Base-by-base conservation (phyloP, 2,329 filamentous ascomycete species). In the Podosphaera aphanis region DNA sequence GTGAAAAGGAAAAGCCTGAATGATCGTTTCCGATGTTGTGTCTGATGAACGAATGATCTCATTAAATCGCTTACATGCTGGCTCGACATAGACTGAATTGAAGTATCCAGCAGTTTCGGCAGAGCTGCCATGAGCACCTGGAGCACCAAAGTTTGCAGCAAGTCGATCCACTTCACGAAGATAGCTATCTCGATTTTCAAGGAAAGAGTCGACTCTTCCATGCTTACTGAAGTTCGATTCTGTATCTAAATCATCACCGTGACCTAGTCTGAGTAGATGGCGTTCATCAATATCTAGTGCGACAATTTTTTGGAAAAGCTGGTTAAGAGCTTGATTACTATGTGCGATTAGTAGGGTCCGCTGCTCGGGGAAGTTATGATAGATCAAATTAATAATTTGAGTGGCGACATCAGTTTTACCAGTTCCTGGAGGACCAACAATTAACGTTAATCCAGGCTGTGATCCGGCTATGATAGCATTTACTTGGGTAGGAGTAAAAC, bases 331-430 rank as follows among this genome's bases (percentile, higher is more conserved):
- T 61, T 98, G 92, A 58, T 98, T 98, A 62, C 88, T 95, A 61
- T 98, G 90, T 3, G 90, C 90, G 51, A 98, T 76, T 36, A 98
- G 73, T 16, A 98, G 66, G 0, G 90, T 98, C 54, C 84, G 80
- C 61, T 98, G 85, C 51, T 79, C 70, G 6, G 90, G 86, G 59
- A 94, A 98, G 63, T 95, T 93, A 66, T 95, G 88, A 59, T 98
- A 98, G 54, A 98, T 81, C 61, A 95, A 94, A 66, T 83, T 94
- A 64, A 98, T 98, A 59, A 95, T 92, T 61, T 98, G 90, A 3
- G 88, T 94, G 42, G 85, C 86, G 45, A 98, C 90, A 62, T 98
- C 90, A n/a, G 90, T 98, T 66, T 98, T 98, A 50, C 92, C 90
- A 5, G 90, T 98, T 46, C 90, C 90, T 6, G 90, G 90, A 46